Evolutionary conservation across 768 basidiomycete genomes (phyloP), one percentile per base, ranked within the genome.

Genomic region (Hemileccinum impolitum): DNA sequence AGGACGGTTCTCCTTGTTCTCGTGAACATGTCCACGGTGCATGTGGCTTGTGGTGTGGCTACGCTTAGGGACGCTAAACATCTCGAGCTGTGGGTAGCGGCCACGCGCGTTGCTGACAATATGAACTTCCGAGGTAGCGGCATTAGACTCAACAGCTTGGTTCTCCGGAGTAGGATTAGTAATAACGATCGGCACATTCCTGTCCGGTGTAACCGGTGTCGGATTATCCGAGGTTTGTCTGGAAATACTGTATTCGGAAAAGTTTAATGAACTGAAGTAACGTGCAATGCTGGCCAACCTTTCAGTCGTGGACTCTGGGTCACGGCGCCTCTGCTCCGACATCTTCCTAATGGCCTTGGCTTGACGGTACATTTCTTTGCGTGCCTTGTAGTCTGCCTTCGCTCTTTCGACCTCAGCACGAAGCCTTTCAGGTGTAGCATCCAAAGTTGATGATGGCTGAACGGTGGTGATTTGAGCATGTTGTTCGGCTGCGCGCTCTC

Each of bases 311-410:
- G 59, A 57, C 36, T 51, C 58, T 9, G 58, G 56, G 7, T 46
- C 54, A 25, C 41, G 53, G 26, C 48, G 49, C 39, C 56, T 59
- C 40, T 68, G 69, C 46, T 66, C 67, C 48, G 70, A 72, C 54
- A 68, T 72, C 55, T 63, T 74, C 48, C 72, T 76, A 21, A 70
- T 69, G 41, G 81, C 79, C 45, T 80, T 75, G 45, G 82, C 79
- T 55, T 69, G 69, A 25, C 85, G 77, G 57, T 88, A 87, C 19
- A 71, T 72, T 57, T 87, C 85, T 59, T 90, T 90, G 65, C 82
- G 78, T 1, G 72, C 74, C 66, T 80, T 85, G 64, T 90, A 90
- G 19, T 69, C 67, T 23, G 71, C 72, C 56, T 87, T 90, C 1
- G 87, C 85, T 17, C 70, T 77, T 57, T 88, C 81, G 3, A 89